Evolutionary conservation across 495 filamentous ascomycete species (phyloP).

Genomic region (Hyphodiscus hymeniophilus): DNA sequence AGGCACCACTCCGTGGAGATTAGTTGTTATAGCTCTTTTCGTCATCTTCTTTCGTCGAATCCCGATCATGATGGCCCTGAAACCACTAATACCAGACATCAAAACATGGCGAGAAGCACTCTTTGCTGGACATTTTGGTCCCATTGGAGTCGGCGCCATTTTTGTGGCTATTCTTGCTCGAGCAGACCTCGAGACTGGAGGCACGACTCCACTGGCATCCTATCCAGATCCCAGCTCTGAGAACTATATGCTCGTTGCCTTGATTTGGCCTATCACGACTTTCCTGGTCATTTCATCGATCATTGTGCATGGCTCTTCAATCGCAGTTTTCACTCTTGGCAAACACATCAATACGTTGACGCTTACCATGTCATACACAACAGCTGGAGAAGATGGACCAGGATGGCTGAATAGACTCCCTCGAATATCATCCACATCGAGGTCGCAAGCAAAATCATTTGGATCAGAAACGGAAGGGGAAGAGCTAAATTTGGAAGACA

Average conservation of each 20-base stretch:
- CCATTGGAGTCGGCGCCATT: slow-evolving; percentile 95
- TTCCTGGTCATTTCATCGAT: slow-evolving; percentile 95
- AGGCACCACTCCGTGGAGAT: slow-evolving; percentile 75
- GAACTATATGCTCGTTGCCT: slow-evolving; percentile 52
- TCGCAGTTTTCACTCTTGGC: slow-evolving; percentile 95
- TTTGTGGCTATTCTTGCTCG: slow-evolving; percentile 89
- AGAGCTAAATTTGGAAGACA: slow-evolving; percentile 51
- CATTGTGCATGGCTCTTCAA: slow-evolving; percentile 91
- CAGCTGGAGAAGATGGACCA: slow-evolving; percentile 77
- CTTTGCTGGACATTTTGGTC: slow-evolving; percentile 97
- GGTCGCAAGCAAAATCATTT: slow-evolving; percentile 73
- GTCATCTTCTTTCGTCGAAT: slow-evolving; percentile 96
- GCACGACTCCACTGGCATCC: slow-evolving; percentile 60
- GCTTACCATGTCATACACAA: slow-evolving; percentile 90
- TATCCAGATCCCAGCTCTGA: slow-evolving; percentile 42
- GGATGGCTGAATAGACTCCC: slow-evolving; percentile 93
- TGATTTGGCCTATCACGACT: slow-evolving; percentile 94
- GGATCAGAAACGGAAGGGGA: slow-evolving; percentile 40
- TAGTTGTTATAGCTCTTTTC: slow-evolving; percentile 82
- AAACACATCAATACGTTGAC: slow-evolving; percentile 97
- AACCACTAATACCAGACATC: slow-evolving; percentile 91
- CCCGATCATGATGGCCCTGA: slow-evolving; percentile 86
- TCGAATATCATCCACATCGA: slow-evolving; percentile 76
- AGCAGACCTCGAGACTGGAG: slow-evolving; percentile 71
- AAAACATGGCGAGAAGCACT: slow-evolving; percentile 98